These are phyloP conservation scores for Pyrenochaeta sp. DNA, from an alignment of 2,329 filamentous ascomycete species.

Conservation along the genomic window DNA sequence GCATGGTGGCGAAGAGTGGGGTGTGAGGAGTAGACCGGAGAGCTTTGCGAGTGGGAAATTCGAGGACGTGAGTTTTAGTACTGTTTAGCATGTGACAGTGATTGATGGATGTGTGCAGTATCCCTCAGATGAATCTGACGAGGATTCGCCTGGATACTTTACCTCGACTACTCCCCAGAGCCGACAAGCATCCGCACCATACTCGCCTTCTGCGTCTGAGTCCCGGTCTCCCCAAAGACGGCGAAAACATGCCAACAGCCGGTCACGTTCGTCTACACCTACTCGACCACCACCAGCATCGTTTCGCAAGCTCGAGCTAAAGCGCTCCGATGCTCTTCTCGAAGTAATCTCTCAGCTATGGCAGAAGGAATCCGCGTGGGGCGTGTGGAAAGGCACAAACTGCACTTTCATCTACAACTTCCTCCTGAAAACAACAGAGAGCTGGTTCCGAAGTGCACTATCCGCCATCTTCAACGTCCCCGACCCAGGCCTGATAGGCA, in stretches of 20 bases:
- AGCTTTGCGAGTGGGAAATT: constrained; percentile 45
- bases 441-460: constrained; percentile 90
- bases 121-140: constrained; percentile 74
- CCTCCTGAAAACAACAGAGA: constrained; percentile 84
- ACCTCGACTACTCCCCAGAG: constrained; percentile 69
- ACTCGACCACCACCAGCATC: constrained; percentile 50
- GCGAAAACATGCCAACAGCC: constrained; percentile 45
- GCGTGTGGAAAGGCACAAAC: constrained; percentile 94
- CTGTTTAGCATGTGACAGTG: constrained; percentile 21
- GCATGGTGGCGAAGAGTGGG: constrained; percentile 23
- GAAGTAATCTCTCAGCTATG: constrained; percentile 89
- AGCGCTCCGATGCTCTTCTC: constrained; percentile 79
- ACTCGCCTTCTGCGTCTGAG: constrained; percentile 46
- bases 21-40: constrained; percentile 34
- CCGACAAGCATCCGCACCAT: constrained; percentile 50
- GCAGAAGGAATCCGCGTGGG: constrained; percentile 87
- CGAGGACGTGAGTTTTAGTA: constrained; percentile 35
- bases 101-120: constrained; percentile 43
- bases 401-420: constrained; percentile 91
- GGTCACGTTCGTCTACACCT: constrained; percentile 47
- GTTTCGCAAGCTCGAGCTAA: constrained; percentile 72
- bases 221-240: constrained; percentile 47
- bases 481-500: constrained; percentile 70
- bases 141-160: constrained; percentile 78
- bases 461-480: constrained; percentile 90